Evolutionary conservation across 179 eudicot genomes (phyloP).

Genomic region (Amaranthus tricolor): DNA sequence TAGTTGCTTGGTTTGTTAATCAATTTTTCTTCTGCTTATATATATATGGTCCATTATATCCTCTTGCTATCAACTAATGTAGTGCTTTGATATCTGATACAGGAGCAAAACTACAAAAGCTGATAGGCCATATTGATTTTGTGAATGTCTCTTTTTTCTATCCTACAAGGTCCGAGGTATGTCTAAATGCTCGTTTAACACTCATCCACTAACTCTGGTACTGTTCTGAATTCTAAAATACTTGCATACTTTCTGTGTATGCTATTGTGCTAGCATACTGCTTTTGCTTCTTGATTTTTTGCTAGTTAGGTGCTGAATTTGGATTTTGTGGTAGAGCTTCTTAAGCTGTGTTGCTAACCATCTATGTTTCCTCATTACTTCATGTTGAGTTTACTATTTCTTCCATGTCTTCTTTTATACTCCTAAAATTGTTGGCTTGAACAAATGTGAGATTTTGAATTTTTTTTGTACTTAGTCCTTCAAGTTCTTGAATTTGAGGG

Average conservation of each 20-base stretch:
- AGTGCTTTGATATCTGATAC: constrained; percentile 26
- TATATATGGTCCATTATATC: not conserved
- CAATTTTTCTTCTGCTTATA: no score
- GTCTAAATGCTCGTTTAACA: constrained; percentile 10
- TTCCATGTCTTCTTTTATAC: not conserved
- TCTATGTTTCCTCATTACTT: not conserved
- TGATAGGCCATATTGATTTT: constrained; percentile 73
- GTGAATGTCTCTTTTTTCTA: constrained; percentile 71
- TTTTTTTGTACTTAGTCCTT: not conserved
- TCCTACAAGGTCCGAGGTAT: constrained; percentile 74
- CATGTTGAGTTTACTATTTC: not conserved
- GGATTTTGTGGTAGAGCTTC: not conserved
- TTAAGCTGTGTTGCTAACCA: not conserved
- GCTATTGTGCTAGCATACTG: not conserved
- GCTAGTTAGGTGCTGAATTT: not conserved
- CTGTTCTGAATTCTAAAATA: not conserved
- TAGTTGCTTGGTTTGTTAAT: no score
- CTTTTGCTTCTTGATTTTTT: not conserved
- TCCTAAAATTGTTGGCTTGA: constrained; percentile 9
- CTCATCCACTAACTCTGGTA: not conserved
- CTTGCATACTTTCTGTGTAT: not conserved
- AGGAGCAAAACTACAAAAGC: constrained; percentile 63
- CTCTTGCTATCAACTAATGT: not conserved
- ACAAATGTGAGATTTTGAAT: not conserved
- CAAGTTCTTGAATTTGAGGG: not conserved